phyloP scores from a whole-genome alignment of 1,284 basidiomycete species.

The Tilletia walkeri region DNA sequence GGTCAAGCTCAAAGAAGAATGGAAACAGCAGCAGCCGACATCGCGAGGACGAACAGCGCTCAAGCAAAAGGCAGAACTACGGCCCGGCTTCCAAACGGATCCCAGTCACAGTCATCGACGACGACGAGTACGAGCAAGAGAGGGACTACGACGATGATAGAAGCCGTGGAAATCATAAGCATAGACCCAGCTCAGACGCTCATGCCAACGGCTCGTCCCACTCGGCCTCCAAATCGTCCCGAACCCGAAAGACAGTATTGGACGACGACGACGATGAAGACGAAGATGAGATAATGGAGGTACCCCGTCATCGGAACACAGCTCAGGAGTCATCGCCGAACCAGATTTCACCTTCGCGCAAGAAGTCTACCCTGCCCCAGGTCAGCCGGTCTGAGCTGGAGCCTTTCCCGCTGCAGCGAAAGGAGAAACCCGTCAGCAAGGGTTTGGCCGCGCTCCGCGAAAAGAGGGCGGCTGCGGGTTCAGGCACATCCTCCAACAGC shows the following conservation, averaged over 20 bases:
- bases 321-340: not conserved
- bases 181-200: not conserved
- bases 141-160: not conserved
- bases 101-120: not conserved
- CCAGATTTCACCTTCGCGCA: not conserved
- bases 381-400: not conserved
- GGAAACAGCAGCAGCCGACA: too few relatives aligned
- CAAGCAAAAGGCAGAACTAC: too few relatives aligned
- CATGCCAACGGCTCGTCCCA: not conserved
- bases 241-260: not conserved
- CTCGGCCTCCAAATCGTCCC: not conserved
- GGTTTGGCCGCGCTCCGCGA: slow-evolving; percentile 1
- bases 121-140: slow-evolving; percentile 3
- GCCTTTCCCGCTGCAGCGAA: not conserved
- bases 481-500: not conserved
- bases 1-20: too few relatives aligned
- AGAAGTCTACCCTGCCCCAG: slow-evolving; percentile 7
- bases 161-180: not conserved
- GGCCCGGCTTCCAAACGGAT: too few relatives aligned
- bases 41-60: too few relatives aligned
- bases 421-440: not conserved
- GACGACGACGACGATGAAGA: not conserved
- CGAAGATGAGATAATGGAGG: slow-evolving; percentile 7
- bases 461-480: not conserved
- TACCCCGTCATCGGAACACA: not conserved